Percentiles rank a stretch among this genome's conserved stretches.
Conservation (phyloP, 2,329 filamentous ascomycete genomes). For the Penicillium occitanis region DNA sequence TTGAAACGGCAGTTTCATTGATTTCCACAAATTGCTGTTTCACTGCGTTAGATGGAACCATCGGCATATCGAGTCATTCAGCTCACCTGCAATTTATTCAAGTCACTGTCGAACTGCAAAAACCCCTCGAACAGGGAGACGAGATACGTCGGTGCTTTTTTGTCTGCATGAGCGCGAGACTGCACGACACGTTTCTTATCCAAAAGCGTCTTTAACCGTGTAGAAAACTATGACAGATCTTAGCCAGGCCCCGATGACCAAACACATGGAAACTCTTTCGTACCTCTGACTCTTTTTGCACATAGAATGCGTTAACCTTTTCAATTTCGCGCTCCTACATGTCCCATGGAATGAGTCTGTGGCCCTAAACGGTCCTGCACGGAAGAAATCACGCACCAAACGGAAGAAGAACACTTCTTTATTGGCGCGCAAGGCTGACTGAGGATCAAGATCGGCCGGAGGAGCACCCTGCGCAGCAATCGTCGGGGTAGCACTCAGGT, state of each 20-base stretch:
- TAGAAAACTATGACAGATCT: constrained; percentile 67
- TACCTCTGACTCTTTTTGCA: constrained; percentile 98
- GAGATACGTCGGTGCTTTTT: constrained; percentile 88
- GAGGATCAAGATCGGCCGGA: constrained; percentile 62
- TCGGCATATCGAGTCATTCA: not conserved
- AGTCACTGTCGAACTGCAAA: constrained; percentile 91
- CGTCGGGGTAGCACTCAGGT: constrained; percentile 86
- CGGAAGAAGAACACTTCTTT: constrained; percentile 99
- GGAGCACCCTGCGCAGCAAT: constrained; percentile 71
- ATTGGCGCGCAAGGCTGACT: constrained; percentile 88
- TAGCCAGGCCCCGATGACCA: not conserved
- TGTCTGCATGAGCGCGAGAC: constrained; percentile 71
- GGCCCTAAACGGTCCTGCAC: not conserved
- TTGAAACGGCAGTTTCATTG: constrained; percentile 96
- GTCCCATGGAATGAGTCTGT: constrained; percentile 1
- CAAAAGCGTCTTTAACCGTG: constrained; percentile 84
- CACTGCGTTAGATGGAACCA: constrained; percentile 4
- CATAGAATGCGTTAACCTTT: constrained; percentile 96
- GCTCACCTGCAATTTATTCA: constrained; percentile 81
- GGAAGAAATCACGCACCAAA: constrained; percentile 60
- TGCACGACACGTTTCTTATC: constrained; percentile 95
- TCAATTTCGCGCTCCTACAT: constrained; percentile 92
- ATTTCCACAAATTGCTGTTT: constrained; percentile 91
- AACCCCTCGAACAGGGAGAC: constrained; percentile 95
- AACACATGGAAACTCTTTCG: constrained; percentile 30